Base-by-base conservation (phyloP, 305 asterid genomes). In the Petunia hybrid region DNA sequence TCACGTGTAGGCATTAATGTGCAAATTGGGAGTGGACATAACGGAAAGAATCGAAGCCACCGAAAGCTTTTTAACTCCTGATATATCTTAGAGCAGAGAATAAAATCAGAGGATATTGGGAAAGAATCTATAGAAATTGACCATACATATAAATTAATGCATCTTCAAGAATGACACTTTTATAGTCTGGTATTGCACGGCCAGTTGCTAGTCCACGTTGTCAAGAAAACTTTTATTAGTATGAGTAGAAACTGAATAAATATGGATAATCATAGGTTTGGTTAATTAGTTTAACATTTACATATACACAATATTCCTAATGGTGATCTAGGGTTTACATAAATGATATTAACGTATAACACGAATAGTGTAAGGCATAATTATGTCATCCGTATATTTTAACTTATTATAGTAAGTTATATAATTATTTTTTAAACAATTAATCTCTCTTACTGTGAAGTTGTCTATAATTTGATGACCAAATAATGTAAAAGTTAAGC, bases 61-160 rank as follows among this genome's bases (percentile, higher is more conserved):
- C 87, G 80, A 84, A 82, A 70, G 87, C 59, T 69, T 81, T 84
- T 22, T 14, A 46, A 69, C 22, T 60, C 36, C n/a, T 82, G 78
- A 46, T 85, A 81, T 77, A 76, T 80, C 69, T 56, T 71, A 22
- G 2, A 35, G 46, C n/a, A 53, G 22, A 56, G 85, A 82, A 80
- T 84, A 84, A 63, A 81, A 76, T 66, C 53, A 82, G 16, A 22
- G 66, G 55, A 61, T 71, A 71, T 79, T 82, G 62, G 78, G 57
- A 51, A 35, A 84, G 87, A 86, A 86, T 79, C 87, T 76, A 8
- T 38, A 36, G 45, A 82, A 82, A 84, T 83, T 59, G 85, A 83
- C 83, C 31, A 35, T 73, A 6, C 7, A 73, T 73, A 42, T 43
- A 43, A 43, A 43, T 69, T 45, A 45, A 69, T 69, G 76, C 16